Evolutionary conservation across 352 stramenopile species (phyloP), one percentile per base, ranked within the genome.

Genomic region (Pythium insidiosum): DNA sequence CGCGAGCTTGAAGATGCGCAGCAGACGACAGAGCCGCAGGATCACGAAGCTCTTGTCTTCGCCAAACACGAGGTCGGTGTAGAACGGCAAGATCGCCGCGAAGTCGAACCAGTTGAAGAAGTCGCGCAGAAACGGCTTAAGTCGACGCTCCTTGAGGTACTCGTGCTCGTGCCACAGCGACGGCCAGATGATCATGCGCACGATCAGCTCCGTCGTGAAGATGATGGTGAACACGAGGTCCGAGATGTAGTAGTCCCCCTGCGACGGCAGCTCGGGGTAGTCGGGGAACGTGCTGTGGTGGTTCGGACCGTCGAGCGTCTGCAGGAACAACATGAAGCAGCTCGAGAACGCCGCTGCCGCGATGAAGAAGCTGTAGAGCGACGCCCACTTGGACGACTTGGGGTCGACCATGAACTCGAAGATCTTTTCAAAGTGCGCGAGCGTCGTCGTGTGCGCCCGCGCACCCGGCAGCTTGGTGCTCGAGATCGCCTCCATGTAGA

Each of bases 81-180:
- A 89, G 59, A 87, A 89, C 23, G 76, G 76, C 22, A 75, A 44
- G 43, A 89, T 68, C 1, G 76, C 73, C 2, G 70, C 66, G 15
- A 89, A 47, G 44, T 89, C 73, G 38, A 89, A 89, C 76, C 73
- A 89, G 50, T 89, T 89, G 65, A 89, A 88, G 33, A 79, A 66
- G 46, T 88, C 75, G 0, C 57, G 55, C n/a, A 83, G 51, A 31
- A 85, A 88, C 7, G 75, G 75, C 25, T 76, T 73, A 19, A 88
- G 50, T 3, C 75, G 66, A 11, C 69, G 73, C 44, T 84, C 68
- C 0, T 58, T 74, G 6, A 88, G 56, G 54, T 84, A 83, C 20
- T 88, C 73, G 50, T 80, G 68, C 15, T 88, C 68, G 6, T 62
- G 53, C 75, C 75, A 88, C 36, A 88, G 43, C 5, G 73, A 86